These are phyloP conservation scores for Pichia nakasei DNA, from an alignment of 805 yeast species.

Conservation along the genomic window DNA sequence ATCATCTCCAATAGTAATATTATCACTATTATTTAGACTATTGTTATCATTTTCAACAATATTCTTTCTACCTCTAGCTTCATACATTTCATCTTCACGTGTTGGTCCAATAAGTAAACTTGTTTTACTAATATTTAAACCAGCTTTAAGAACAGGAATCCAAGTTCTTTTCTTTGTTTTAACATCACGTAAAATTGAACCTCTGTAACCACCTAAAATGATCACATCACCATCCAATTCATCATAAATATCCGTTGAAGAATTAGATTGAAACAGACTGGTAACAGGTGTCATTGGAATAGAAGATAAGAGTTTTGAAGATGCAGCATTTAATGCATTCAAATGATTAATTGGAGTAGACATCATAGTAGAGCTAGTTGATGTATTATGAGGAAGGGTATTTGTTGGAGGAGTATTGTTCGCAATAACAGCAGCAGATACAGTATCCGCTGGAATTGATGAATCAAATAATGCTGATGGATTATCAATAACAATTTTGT, in stretches of 20 bases:
- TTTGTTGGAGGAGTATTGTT: no score
- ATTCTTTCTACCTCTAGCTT: conserved; percentile 28
- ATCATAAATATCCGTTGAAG: conserved; percentile 33
- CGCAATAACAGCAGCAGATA: no score
- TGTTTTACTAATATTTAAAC: conserved; percentile 62
- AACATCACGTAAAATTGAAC: conserved; percentile 63
- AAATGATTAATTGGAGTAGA: no score
- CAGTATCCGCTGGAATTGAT: background rate
- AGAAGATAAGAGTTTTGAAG: background rate
- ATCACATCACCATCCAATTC: conserved; percentile 71
- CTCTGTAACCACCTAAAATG: conserved; percentile 83
- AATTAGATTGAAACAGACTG: conserved; percentile 1
- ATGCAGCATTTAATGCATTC: background rate
- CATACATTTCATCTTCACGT: conserved; percentile 51
- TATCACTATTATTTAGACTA: no score
- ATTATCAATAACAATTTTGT: no score
- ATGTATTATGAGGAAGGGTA: no score
- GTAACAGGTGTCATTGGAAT: conserved; percentile 3
- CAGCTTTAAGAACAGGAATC: conserved; percentile 79
- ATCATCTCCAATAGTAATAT: conserved; percentile 3
- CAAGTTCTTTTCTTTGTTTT: conserved; percentile 61
- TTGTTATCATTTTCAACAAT: no score
- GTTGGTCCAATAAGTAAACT: conserved; percentile 66
- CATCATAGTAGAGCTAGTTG: no score
- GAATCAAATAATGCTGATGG: background rate